A percentile compares a stretch with the other conserved stretches of the same genome.
phyloP scores from a whole-genome alignment of 345 rosid genomes.

The Gossypioides kirkii region DNA sequence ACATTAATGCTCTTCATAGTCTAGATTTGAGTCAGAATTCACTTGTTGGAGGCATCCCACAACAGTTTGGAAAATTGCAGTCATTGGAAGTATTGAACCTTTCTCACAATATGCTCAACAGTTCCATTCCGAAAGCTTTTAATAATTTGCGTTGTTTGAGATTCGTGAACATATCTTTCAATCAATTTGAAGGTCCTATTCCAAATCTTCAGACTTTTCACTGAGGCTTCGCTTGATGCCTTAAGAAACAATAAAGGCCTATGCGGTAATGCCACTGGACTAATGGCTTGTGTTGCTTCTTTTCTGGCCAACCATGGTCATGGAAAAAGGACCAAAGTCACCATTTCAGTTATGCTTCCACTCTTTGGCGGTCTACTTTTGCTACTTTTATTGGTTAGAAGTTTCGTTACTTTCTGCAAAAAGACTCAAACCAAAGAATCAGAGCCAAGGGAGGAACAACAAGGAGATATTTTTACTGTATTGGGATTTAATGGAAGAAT shows the following conservation, averaged over 20 bases:
- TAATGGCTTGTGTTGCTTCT: slow-evolving; percentile 12
- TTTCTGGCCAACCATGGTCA: background rate
- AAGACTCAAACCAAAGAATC: background rate
- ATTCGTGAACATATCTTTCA: slow-evolving; percentile 27
- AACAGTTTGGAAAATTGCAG: background rate
- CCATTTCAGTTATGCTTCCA: slow-evolving; percentile 13
- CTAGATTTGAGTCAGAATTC: slow-evolving; percentile 30
- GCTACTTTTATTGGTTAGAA: background rate
- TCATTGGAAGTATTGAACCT: slow-evolving; percentile 21
- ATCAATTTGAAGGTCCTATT: slow-evolving; percentile 29
- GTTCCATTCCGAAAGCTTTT: slow-evolving; percentile 18
- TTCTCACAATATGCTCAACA: slow-evolving; percentile 28
- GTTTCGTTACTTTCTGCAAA: background rate
- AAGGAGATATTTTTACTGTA: background rate
- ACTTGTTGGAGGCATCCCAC: slow-evolving; percentile 26
- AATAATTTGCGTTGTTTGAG: background rate
- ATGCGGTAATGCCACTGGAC: slow-evolving; percentile 23
- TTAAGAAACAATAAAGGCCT: slow-evolving; percentile 21
- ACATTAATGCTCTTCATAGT: background rate
- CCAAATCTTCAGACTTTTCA: slow-evolving; percentile 29
- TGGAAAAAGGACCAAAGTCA: background rate
- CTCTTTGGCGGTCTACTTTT: background rate
- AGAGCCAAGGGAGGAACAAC: background rate
- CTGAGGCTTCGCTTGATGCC: slow-evolving; percentile 1
- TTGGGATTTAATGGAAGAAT: background rate